Evolutionary conservation across 768 basidiomycete species (phyloP).

Genomic region (Cystofilobasidium macerans): DNA sequence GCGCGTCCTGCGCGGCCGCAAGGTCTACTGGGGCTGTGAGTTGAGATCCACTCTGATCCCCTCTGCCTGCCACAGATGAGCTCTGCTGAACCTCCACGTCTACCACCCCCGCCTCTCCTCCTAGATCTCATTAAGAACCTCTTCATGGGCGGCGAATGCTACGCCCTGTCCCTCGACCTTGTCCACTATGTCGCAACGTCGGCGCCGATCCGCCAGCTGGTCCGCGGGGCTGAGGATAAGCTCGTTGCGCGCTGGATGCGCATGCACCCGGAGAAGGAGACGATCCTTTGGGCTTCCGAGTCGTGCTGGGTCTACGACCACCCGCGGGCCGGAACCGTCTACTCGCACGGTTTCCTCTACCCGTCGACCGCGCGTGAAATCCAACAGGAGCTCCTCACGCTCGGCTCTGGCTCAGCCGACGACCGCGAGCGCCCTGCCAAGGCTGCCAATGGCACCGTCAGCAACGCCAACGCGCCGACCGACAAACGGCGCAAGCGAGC

Average conservation of each 20-base stretch:
- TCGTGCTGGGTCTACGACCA: conserved; percentile 98
- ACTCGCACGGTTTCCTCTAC: conserved; percentile 89
- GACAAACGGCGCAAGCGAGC: background rate
- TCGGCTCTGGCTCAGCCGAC: background rate
- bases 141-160: conserved; percentile 93
- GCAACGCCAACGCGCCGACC: background rate
- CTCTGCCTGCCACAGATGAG: background rate
- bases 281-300: conserved; percentile 82
- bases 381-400: conserved; percentile 38
- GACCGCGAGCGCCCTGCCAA: too few species aligned
- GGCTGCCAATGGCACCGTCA: background rate
- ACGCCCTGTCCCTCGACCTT: conserved; percentile 77
- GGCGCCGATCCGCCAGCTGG: conserved; percentile 53
- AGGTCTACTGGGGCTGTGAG: conserved; percentile 39
- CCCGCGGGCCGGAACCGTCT: conserved; percentile 86
- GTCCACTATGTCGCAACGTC: conserved; percentile 79
- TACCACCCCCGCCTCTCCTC: too few species aligned
- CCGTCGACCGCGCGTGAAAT: conserved; percentile 73
- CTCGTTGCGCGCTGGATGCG: conserved; percentile 80
- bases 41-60: conserved; percentile 4
- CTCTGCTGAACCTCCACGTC: too few species aligned
- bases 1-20: conserved; percentile 58
- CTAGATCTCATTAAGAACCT: conserved; percentile 63
- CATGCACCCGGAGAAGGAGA: conserved; percentile 55
- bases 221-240: conserved; percentile 82